Evolutionary conservation across 495 filamentous ascomycete genomes (phyloP).

Genomic region (Penicillium turbatum): DNA sequence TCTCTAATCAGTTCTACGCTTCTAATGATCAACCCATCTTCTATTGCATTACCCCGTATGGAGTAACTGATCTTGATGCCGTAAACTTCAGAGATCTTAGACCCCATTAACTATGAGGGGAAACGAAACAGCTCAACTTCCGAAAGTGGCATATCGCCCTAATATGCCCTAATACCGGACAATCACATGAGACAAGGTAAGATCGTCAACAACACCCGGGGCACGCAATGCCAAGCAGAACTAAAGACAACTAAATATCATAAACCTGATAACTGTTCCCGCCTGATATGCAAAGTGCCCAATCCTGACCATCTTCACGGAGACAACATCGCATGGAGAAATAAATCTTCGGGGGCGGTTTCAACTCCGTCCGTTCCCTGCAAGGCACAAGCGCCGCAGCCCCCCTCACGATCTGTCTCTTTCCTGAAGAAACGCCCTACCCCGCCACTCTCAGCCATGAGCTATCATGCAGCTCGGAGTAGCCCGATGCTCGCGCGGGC

Average conservation of each 20-base stretch:
- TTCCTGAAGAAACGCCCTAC: neutral
- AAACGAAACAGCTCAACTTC: too few relatives aligned
- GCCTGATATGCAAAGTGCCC: slow-evolving; percentile 1
- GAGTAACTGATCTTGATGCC: neutral
- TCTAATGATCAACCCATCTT: neutral
- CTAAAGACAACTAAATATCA: neutral
- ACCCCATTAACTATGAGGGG: too few relatives aligned
- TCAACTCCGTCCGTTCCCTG: neutral
- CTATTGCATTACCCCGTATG: neutral
- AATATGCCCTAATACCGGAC: too few relatives aligned
- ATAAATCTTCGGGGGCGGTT: neutral
- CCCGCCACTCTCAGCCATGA: neutral
- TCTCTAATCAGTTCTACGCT: neutral
- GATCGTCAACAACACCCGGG: neutral
- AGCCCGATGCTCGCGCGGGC: neutral
- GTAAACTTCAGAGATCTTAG: neutral
- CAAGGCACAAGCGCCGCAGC: neutral
- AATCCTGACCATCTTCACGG: slow-evolving; percentile 1
- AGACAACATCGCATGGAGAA: neutral
- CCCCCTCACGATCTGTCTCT: neutral
- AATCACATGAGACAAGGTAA: neutral
- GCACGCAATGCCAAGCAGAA: neutral
- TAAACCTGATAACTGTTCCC: neutral
- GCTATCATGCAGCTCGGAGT: neutral
- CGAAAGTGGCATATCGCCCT: too few relatives aligned